phyloP scores from a whole-genome alignment of 495 filamentous ascomycete species.

The Clohesyomyces aquaticus region DNA sequence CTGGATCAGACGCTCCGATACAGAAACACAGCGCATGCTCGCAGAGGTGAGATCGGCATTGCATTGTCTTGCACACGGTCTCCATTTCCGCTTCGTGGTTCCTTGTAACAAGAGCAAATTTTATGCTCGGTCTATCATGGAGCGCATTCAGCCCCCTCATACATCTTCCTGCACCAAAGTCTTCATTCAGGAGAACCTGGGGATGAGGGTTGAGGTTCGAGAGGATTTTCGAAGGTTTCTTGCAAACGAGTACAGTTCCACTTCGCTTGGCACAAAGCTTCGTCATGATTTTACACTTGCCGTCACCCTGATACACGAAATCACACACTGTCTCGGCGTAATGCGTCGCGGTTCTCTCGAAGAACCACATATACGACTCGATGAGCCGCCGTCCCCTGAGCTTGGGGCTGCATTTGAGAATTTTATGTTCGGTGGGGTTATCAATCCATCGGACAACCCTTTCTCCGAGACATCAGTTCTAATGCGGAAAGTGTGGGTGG shows the following conservation, averaged over 20 bases:
- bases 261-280: conserved; percentile 20
- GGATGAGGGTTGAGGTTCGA: conserved; percentile 23
- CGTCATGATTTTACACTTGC: conserved; percentile 35
- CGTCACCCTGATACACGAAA: conserved; percentile 27
- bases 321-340: conserved; percentile 31
- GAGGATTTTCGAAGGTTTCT: conserved; percentile 6
- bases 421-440: conserved; percentile 33
- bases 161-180: background rate
- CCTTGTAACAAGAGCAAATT: background rate
- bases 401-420: conserved; percentile 34
- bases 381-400: conserved; percentile 22
- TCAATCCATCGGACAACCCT: conserved; percentile 31
- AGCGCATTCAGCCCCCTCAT: conserved; percentile 1
- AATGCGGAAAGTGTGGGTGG: conserved; percentile 26
- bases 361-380: conserved; percentile 24
- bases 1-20: background rate
- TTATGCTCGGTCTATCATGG: conserved; percentile 13
- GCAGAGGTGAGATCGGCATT: conserved; percentile 16
- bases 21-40: conserved; percentile 4
- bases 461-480: conserved; percentile 10
- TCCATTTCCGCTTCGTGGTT: conserved; percentile 18
- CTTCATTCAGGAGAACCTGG: conserved; percentile 15
- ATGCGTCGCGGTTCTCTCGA: conserved; percentile 32
- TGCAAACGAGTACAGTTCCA: conserved; percentile 14
- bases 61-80: conserved; percentile 23